Percentiles rank a stretch among this genome's conserved stretches.
These are phyloP conservation scores for Ampelomyces quisqualis DNA, from an alignment of 2,329 filamentous ascomycete genomes.

Conservation along the genomic window DNA sequence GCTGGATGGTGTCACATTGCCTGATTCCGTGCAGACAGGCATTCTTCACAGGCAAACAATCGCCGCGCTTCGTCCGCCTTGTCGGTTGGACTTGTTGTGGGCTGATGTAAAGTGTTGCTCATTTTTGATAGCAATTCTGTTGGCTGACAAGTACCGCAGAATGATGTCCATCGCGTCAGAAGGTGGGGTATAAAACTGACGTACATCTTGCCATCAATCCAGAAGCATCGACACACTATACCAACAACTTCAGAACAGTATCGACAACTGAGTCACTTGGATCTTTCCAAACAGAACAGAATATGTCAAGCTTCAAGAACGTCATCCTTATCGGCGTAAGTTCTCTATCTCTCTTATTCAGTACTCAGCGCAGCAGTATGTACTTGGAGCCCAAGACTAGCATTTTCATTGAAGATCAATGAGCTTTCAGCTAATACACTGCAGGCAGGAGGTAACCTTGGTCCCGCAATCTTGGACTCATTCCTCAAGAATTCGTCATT, in stretches of 20 bases:
- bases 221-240: background rate
- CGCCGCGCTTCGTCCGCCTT: background rate
- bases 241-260: background rate
- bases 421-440: slow-evolving; percentile 18
- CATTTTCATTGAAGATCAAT: too few species aligned
- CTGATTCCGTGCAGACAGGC: background rate
- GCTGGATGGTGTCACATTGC: background rate
- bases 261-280: background rate
- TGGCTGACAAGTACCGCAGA: too few species aligned
- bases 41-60: background rate
- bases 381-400: too few species aligned
- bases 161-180: too few species aligned
- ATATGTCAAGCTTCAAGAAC: slow-evolving; percentile 41
- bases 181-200: too few species aligned
- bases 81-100: too few species aligned
- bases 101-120: too few species aligned
- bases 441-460: slow-evolving; percentile 47
- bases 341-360: slow-evolving; percentile 1
- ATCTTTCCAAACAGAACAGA: background rate
- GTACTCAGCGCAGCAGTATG: too few species aligned
- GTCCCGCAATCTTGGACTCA: slow-evolving; percentile 44
- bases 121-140: too few species aligned
- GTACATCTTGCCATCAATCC: too few species aligned
- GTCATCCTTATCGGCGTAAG: slow-evolving; percentile 49
- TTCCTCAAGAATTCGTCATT: slow-evolving; percentile 50